Conservation (phyloP, 2,329 filamentous ascomycete genomes). For the Orbilia ellipsospora region DNA sequence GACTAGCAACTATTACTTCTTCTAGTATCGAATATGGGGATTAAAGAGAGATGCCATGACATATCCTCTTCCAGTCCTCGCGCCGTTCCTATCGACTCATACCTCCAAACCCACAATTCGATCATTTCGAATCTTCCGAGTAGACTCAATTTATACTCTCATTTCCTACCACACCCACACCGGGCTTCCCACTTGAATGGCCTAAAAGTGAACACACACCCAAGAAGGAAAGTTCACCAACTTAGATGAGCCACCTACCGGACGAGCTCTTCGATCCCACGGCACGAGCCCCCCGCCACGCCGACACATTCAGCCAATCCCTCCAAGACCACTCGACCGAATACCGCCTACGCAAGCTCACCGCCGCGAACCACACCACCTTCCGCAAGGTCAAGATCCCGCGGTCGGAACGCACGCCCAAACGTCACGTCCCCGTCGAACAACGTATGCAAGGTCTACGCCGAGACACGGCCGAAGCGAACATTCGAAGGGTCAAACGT, state of each 20-base stretch:
- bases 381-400: constrained; percentile 39
- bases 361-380: not conserved
- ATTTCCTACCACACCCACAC: not conserved
- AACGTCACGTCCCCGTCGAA: constrained; percentile 17
- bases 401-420: constrained; percentile 27
- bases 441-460: constrained; percentile 52
- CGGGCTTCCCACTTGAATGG: not conserved
- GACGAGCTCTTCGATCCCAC: constrained; percentile 24
- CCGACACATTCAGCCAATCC: constrained; percentile 25
- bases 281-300: constrained; percentile 16
- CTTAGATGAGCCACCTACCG: constrained; percentile 46
- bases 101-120: not conserved
- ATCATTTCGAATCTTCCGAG: constrained; percentile 5
- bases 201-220: not conserved
- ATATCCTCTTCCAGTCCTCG: too few relatives aligned
- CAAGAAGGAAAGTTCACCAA: not conserved
- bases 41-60: too few relatives aligned
- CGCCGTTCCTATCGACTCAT: too few relatives aligned
- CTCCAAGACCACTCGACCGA: constrained; percentile 40
- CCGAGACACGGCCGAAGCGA: constrained; percentile 25
- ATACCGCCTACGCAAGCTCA: constrained; percentile 27
- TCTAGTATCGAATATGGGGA: too few relatives aligned
- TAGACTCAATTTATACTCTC: not conserved
- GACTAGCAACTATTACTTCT: too few relatives aligned
- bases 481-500: constrained; percentile 38